phyloP scores from a whole-genome alignment of 192 early-diverging fungal species.

The Kappamyces sp. region DNA sequence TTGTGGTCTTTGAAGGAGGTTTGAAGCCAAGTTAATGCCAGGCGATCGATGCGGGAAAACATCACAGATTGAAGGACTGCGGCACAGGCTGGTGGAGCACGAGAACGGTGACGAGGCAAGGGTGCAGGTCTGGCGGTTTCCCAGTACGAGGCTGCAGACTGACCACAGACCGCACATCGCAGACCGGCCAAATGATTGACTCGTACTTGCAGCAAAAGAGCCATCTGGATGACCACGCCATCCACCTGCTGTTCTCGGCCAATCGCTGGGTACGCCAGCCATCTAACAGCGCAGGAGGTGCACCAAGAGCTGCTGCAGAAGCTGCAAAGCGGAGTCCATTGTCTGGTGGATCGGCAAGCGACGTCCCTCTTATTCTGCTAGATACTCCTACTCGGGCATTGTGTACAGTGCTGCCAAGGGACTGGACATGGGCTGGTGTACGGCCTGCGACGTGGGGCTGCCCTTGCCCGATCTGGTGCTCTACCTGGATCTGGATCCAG shows the following conservation, averaged over 20 bases:
- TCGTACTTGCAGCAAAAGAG: slow-evolving; percentile 65
- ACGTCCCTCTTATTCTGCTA: slow-evolving; percentile 76
- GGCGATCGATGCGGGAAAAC: slow-evolving; percentile 92
- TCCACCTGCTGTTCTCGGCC: slow-evolving; percentile 91
- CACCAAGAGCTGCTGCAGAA: slow-evolving; percentile 1
- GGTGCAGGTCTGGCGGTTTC: slow-evolving; percentile 71
- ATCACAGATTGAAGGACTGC: slow-evolving; percentile 69
- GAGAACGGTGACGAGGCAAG: slow-evolving; percentile 39
- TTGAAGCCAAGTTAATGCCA: not conserved
- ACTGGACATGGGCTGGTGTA: slow-evolving; percentile 83
- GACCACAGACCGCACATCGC: slow-evolving; percentile 72
- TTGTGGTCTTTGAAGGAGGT: slow-evolving; percentile 85
- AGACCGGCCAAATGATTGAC: slow-evolving; percentile 88
- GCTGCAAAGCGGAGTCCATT: not conserved
- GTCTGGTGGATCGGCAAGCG: slow-evolving; percentile 34
- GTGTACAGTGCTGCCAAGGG: slow-evolving; percentile 88
- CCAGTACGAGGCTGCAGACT: slow-evolving; percentile 45
- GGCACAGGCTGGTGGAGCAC: slow-evolving; percentile 28
- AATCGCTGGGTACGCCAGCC: slow-evolving; percentile 81
- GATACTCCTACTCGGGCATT: slow-evolving; percentile 94
- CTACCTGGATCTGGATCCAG: slow-evolving; percentile 23
- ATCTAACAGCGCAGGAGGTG: slow-evolving; percentile 44
- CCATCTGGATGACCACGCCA: slow-evolving; percentile 71
- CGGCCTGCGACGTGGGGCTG: slow-evolving; percentile 75
- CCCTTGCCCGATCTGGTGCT: slow-evolving; percentile 75